A percentile compares a stretch with the other conserved stretches of the same genome.
Conservation (phyloP, 306 rosid species). For the Glycine tomentella region DNA sequence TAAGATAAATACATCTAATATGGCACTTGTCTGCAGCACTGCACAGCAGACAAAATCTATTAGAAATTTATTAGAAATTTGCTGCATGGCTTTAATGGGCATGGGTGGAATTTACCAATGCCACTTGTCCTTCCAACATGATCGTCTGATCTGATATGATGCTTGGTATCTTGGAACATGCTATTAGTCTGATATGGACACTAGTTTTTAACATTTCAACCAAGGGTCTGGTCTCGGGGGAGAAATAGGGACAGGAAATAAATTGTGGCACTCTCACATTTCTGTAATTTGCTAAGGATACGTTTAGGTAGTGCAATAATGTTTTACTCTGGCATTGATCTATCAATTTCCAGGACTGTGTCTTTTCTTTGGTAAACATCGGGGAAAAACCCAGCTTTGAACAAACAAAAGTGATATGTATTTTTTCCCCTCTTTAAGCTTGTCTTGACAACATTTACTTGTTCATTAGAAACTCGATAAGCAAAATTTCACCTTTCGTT, state of each 20-base stretch:
- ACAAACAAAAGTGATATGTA: background rate
- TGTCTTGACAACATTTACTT: background rate
- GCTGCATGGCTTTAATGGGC: background rate
- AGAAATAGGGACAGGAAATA: background rate
- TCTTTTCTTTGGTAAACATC: background rate
- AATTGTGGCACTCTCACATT: background rate
- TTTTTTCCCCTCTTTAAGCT: background rate
- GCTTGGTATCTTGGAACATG: background rate
- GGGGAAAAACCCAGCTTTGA: too few relatives aligned
- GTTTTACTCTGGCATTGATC: slow-evolving; percentile 13
- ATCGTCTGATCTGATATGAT: slow-evolving; percentile 1
- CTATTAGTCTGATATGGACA: slow-evolving; percentile 2
- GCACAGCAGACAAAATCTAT: background rate
- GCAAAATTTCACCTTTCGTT: slow-evolving; percentile 1
- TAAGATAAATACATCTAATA: background rate
- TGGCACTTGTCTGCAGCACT: slow-evolving; percentile 3
- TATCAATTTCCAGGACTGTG: background rate
- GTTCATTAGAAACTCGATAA: background rate
- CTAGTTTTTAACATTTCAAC: slow-evolving; percentile 6
- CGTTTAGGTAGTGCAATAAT: background rate
- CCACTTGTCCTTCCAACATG: background rate
- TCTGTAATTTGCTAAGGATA: slow-evolving; percentile 1
- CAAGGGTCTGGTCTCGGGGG: background rate
- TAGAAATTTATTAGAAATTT: background rate
- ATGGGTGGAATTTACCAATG: background rate